Percentiles rank a stretch among this genome's conserved stretches.
Evolutionary conservation across 768 basidiomycete genomes (phyloP).

Genomic region (Pisolithus orientalis): DNA sequence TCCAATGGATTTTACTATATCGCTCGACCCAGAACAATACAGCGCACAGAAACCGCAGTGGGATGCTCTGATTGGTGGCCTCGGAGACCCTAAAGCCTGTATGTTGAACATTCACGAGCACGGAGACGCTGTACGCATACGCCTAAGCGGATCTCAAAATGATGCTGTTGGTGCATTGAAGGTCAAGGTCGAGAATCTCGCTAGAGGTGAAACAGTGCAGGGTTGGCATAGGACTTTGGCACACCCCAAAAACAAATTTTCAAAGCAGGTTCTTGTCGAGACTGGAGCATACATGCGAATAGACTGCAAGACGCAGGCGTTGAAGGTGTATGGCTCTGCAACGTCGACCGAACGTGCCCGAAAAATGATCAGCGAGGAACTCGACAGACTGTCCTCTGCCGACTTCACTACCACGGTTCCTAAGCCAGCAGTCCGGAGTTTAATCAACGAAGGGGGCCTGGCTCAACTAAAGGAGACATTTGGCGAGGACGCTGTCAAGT

Average conservation of each 20-base stretch:
- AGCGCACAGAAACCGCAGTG: slow-evolving; percentile 44
- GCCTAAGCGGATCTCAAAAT: slow-evolving; percentile 45
- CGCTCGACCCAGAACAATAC: slow-evolving; percentile 44
- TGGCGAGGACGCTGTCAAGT: slow-evolving; percentile 46
- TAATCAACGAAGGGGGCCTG: slow-evolving; percentile 43
- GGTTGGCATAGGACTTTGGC: slow-evolving; percentile 47
- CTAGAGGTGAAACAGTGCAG: slow-evolving; percentile 41
- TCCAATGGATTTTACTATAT: slow-evolving; percentile 46
- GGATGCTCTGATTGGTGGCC: slow-evolving; percentile 35
- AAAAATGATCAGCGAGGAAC: slow-evolving; percentile 39
- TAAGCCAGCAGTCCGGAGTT: slow-evolving; percentile 39
- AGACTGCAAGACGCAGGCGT: slow-evolving; percentile 39
- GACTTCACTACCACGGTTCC: slow-evolving; percentile 37
- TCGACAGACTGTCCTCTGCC: slow-evolving; percentile 40
- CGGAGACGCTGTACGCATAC: slow-evolving; percentile 30
- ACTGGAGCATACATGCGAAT: slow-evolving; percentile 38
- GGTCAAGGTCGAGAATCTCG: slow-evolving; percentile 52
- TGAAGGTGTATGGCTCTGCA: slow-evolving; percentile 43
- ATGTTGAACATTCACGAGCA: slow-evolving; percentile 25
- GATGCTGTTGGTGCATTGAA: slow-evolving; percentile 51
- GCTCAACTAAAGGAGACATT: slow-evolving; percentile 44
- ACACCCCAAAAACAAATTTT: slow-evolving; percentile 23
- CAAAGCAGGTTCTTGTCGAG: slow-evolving; percentile 27
- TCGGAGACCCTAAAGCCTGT: slow-evolving; percentile 32
- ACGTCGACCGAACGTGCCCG: slow-evolving; percentile 36